Base-by-base conservation (phyloP, 495 filamentous ascomycete genomes). In the Zalerion maritima region DNA sequence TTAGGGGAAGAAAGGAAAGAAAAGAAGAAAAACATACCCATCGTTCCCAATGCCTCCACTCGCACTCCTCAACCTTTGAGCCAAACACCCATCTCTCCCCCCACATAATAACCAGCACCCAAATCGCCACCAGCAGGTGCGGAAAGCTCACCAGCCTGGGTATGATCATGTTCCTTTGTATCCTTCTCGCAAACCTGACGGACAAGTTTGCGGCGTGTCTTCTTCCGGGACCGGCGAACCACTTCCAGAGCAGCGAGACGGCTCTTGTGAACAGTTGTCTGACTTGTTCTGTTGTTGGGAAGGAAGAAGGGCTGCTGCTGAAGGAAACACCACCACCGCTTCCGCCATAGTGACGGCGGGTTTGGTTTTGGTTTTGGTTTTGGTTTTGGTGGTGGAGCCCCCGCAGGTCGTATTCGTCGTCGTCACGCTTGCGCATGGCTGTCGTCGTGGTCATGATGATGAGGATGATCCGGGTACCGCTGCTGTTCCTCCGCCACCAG, bases 1-100 rank as follows among this genome's bases (percentile, higher is more conserved):
- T 18, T 11, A 35, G 14, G 7, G 22, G 13, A 17, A 6, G 23
- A 18, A 21, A 14, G 19, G 9, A 24, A 19, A n/a, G 14, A 15
- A 8, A 24, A 18, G 15, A 32, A 14, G 18, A 18, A 12, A 18
- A 43, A 53, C 78, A 52, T 62, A 93, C 86, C 86, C 87, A 96
- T 51, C 69, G 64, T 54, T 94, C 89, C 89, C 89, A 97, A 26
- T 61, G 65, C 15, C 64, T 61, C 89, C 89, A 97, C 22, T 64
- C 49, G 50, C 89, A 97, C n/a, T 47, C 54, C 29, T 67, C 62
- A 8, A 94, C 61, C 32, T 60, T 69, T 28, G 63, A 64, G 23
- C 62, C 54, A 43, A 89, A 96, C 14, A 77, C 67, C 36, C 65
- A 75, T 38, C 81, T 62, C 57, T 97, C 89, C 4, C 89, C 87